A percentile compares a stretch with the other conserved stretches of the same genome.
Conservation (phyloP, 1,139 yeast genomes). For the Pichia sp. region DNA sequence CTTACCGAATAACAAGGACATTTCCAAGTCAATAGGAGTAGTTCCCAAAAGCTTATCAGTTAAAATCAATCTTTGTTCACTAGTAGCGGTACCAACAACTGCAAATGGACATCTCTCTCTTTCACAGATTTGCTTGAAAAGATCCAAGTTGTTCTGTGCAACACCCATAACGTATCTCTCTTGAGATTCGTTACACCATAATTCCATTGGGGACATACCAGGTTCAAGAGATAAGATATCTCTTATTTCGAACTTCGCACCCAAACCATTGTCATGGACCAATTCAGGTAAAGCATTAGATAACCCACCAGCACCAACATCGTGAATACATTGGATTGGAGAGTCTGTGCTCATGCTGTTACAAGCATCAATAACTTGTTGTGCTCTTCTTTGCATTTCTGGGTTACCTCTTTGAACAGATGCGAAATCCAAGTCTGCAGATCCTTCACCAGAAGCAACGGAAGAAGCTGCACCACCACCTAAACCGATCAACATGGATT, state of each 20-base stretch:
- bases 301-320: conserved; percentile 99
- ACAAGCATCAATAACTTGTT: conserved; percentile 95
- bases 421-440: conserved; percentile 93
- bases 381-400: conserved; percentile 98
- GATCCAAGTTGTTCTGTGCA: conserved; percentile 65
- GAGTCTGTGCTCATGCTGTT: conserved; percentile 70
- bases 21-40: conserved; percentile 92
- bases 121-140: conserved; percentile 73
- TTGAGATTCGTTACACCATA: conserved; percentile 99
- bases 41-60: conserved; percentile 68
- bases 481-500: conserved; percentile 96
- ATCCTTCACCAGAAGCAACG: conserved; percentile 89
- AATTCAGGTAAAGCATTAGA: conserved; percentile 96
- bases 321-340: conserved; percentile 95
- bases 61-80: conserved; percentile 74
- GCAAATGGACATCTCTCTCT: conserved; percentile 97
- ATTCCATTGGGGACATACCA: conserved; percentile 99
- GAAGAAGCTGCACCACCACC: conserved; percentile 99
- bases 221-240: conserved; percentile 89
- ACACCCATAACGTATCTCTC: conserved; percentile 96
- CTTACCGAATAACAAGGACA: conserved; percentile 95
- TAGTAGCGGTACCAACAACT: conserved; percentile 91
- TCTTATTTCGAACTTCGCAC: conserved; percentile 89
- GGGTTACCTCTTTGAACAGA: conserved; percentile 99
- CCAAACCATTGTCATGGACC: conserved; percentile 93